Conservation (phyloP, 2,329 filamentous ascomycete species). For the Aspergillus novoparasiticus region DNA sequence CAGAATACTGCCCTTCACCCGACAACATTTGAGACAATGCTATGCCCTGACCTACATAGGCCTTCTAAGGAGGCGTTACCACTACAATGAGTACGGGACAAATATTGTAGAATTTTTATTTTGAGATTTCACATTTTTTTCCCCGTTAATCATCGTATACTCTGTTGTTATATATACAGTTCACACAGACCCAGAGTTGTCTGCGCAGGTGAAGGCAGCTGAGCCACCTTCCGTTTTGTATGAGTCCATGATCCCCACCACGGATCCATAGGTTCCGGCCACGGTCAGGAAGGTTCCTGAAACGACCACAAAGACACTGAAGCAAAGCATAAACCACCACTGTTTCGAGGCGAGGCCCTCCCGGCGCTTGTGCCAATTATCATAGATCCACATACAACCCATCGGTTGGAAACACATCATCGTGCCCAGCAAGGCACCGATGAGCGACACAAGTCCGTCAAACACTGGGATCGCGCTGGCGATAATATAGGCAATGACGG, state of each 20-base stretch:
- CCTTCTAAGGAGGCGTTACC: too few species aligned
- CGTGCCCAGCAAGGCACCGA: slow-evolving; percentile 28
- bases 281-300: slow-evolving; percentile 47
- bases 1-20: too few species aligned
- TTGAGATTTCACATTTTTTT: not conserved
- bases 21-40: too few species aligned
- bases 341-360: slow-evolving; percentile 6
- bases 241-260: slow-evolving; percentile 40
- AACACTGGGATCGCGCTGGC: slow-evolving; percentile 33
- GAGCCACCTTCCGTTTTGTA: slow-evolving; percentile 41
- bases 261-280: slow-evolving; percentile 49
- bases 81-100: not conserved
- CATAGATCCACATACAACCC: slow-evolving; percentile 33
- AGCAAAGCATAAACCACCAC: slow-evolving; percentile 23
- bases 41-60: too few species aligned
- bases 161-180: not conserved
- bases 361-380: slow-evolving; percentile 41
- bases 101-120: not conserved
- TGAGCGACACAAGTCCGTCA: slow-evolving; percentile 25
- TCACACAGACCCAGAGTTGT: slow-evolving; percentile 38
- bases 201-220: slow-evolving; percentile 46
- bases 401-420: slow-evolving; percentile 22
- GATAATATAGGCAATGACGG: slow-evolving; percentile 28
- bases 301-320: slow-evolving; percentile 38
- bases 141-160: too few species aligned